These are phyloP conservation scores for Basipetospora chlamydospora DNA, from an alignment of 2,329 filamentous ascomycete species.

Conservation along the genomic window DNA sequence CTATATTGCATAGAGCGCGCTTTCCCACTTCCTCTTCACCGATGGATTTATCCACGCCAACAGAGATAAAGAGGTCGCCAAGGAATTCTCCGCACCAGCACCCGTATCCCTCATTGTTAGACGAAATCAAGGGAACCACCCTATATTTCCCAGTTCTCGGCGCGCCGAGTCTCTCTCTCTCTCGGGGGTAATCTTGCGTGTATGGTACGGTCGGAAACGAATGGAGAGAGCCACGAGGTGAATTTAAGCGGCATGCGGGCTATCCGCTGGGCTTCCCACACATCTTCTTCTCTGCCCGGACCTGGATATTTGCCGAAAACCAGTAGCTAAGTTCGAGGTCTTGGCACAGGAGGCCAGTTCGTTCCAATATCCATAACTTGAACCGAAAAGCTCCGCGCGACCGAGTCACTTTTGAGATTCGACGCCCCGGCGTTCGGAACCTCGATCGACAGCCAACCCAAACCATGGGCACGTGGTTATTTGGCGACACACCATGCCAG, in stretches of 20 bases:
- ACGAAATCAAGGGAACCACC: too few relatives aligned
- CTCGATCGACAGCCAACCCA: too few relatives aligned
- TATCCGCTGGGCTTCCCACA: neutral
- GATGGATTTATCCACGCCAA: slow-evolving; percentile 2
- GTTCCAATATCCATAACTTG: neutral
- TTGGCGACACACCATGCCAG: too few relatives aligned
- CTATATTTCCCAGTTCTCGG: neutral
- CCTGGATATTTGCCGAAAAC: neutral
- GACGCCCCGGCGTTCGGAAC: too few relatives aligned
- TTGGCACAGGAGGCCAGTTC: neutral
- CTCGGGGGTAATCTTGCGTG: too few relatives aligned
- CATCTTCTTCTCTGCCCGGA: neutral
- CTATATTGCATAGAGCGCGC: neutral
- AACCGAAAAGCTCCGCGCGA: neutral
- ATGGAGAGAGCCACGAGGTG: neutral
- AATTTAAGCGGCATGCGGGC: slow-evolving; percentile 1
- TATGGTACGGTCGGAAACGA: too few relatives aligned
- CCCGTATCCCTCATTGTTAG: too few relatives aligned
- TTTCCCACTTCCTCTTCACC: slow-evolving; percentile 1
- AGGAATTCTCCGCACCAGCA: slow-evolving; percentile 4
- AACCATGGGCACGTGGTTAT: too few relatives aligned
- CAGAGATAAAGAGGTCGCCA: neutral
- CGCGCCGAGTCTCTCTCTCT: neutral
- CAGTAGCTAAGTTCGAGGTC: slow-evolving; percentile 1
- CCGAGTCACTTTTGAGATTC: neutral